Conservation (phyloP, 2,329 filamentous ascomycete species). For the Pestalotiopsis sp. region DNA sequence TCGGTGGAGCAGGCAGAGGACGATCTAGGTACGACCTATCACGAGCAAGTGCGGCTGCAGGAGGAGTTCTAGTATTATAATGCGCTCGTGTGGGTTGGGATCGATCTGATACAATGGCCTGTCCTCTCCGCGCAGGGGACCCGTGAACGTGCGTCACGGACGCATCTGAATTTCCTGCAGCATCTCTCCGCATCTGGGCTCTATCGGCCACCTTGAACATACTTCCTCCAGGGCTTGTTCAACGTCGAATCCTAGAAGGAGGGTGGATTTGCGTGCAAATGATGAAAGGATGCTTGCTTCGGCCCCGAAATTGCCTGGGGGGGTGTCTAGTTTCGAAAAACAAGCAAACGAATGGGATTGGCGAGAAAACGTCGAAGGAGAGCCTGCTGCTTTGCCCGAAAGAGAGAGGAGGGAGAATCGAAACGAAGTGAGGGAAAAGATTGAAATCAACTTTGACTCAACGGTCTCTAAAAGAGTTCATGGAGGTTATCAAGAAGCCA, state of each 20-base stretch:
- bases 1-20: slow-evolving; percentile 23
- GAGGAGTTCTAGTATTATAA: slow-evolving; percentile 26
- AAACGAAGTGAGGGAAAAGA: background rate
- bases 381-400: slow-evolving; percentile 2
- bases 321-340: slow-evolving; percentile 17
- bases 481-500: background rate
- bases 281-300: slow-evolving; percentile 12
- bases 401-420: background rate
- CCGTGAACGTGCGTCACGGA: slow-evolving; percentile 29
- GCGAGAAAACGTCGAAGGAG: background rate
- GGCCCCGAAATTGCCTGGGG: slow-evolving; percentile 11
- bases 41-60: slow-evolving; percentile 19
- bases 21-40: slow-evolving; percentile 23
- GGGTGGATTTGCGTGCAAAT: slow-evolving; percentile 15
- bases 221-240: slow-evolving; percentile 14
- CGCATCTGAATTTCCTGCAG: slow-evolving; percentile 25
- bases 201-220: slow-evolving; percentile 25
- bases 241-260: slow-evolving; percentile 18
- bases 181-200: slow-evolving; percentile 23
- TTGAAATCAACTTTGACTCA: background rate
- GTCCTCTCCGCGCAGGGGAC: slow-evolving; percentile 25
- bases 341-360: slow-evolving; percentile 9
- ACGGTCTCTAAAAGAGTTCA: background rate
- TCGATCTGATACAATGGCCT: slow-evolving; percentile 30
- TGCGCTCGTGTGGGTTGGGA: slow-evolving; percentile 21